Base-by-base conservation (phyloP, 768 basidiomycete species). In the Calocybe cyanea region DNA sequence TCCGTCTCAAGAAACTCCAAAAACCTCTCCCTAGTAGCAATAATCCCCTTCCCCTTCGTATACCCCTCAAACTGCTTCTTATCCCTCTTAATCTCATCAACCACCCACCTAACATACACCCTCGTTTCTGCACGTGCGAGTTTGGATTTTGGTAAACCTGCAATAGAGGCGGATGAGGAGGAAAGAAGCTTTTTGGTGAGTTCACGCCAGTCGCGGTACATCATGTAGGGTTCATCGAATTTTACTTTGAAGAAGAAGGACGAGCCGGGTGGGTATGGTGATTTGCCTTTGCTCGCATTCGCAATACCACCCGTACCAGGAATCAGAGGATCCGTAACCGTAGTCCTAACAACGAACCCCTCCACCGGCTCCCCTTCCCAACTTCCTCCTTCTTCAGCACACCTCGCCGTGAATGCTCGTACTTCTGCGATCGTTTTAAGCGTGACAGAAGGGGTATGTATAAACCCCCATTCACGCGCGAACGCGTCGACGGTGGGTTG, bases 171-270 rank as follows among this genome's bases (percentile, higher is more conserved):
- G 7, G 52, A 59, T 33, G 51, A 57, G 17, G 60, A 59, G 6
- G 67, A 57, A 7, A 93, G 70, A n/a, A 95, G 70, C 9, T 62
- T 65, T 61, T 90, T 89, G 5, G 96, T 97, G 42, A 94, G 75
- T 65, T 98, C 95, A 45, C 95, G 78, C 92, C 93, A 98, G 61
- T 94, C 90, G 45, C 96, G 85, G 67, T 96, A 98, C 83, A 95
- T 94, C 77, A 97, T 83, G 62, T 99, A 99, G 2, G 95, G 95
- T 59, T 98, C 92, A 64, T 98, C 93, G 64, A 97, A 98, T 63
- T 99, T 99, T 69, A 98, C 77, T 62, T 99, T 99, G 83, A 96
- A 98, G 77, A 99, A 97, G 74, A 97, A 95, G 0, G 91, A 85
- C 1, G 87, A 81, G 23, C 86, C 90, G 0, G 83, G 65, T 0